phyloP scores from a whole-genome alignment of 164 flowering plant species.

The Annona cherimola region DNA sequence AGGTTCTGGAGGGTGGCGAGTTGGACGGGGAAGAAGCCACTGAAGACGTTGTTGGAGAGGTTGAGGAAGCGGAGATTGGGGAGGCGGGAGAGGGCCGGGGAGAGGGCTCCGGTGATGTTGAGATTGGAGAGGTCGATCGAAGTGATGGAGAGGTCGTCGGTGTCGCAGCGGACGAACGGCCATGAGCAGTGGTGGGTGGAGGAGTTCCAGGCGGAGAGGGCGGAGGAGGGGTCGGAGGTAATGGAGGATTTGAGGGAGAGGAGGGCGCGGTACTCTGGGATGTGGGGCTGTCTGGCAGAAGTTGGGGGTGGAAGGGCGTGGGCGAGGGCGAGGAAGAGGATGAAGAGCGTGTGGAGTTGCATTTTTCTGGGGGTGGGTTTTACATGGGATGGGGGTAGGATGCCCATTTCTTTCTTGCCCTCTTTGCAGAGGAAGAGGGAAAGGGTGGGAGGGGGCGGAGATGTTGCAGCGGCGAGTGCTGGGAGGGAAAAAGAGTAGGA shows the following conservation, averaged over 20 bases:
- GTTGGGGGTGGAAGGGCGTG: constrained; percentile 3
- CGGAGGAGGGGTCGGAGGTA: constrained; percentile 41
- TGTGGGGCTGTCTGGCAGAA: constrained; percentile 19
- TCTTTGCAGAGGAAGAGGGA: no score
- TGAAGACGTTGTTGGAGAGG: constrained; percentile 46
- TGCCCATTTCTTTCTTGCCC: not conserved
- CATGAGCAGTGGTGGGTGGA: constrained; percentile 61
- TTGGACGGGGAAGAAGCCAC: constrained; percentile 60
- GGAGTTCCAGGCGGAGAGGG: constrained; percentile 50
- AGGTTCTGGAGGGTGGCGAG: constrained; percentile 46
- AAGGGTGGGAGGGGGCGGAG: constrained; percentile 1
- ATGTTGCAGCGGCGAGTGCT: no score
- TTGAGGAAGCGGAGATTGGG: constrained; percentile 46
- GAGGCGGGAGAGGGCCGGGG: constrained; percentile 49
- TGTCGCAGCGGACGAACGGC: constrained; percentile 64
- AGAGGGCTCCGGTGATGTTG: constrained; percentile 58
- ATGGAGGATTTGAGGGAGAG: constrained; percentile 65
- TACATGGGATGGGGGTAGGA: not conserved
- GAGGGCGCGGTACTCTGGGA: constrained; percentile 54
- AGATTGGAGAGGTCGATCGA: constrained; percentile 56
- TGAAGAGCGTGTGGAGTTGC: constrained; percentile 20
- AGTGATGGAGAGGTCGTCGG: constrained; percentile 35
- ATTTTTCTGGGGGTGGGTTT: not conserved
- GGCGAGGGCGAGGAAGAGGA: constrained; percentile 19
- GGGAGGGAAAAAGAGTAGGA: not conserved